These are phyloP conservation scores for Suillus placidus DNA, from an alignment of 768 basidiomycete genomes.

Conservation along the genomic window DNA sequence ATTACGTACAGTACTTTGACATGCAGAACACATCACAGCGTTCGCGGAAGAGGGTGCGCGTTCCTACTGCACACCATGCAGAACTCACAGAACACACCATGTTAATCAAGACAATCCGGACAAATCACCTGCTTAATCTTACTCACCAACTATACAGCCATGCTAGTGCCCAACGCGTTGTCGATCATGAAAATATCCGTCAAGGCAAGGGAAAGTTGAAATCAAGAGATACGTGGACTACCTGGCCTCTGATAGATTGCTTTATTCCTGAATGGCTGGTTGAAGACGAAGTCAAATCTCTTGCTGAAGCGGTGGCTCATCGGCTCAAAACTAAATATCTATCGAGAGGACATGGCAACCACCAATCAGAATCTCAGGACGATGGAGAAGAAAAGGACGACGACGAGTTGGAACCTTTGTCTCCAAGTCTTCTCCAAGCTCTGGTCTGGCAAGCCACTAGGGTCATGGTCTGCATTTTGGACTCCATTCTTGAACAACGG, in stretches of 20 bases:
- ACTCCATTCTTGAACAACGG: slow-evolving; percentile 55
- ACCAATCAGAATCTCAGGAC: slow-evolving; percentile 21
- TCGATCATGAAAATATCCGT: slow-evolving; percentile 27
- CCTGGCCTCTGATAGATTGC: slow-evolving; percentile 78
- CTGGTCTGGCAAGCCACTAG: slow-evolving; percentile 47
- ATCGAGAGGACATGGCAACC: slow-evolving; percentile 5
- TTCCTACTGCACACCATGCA: slow-evolving; percentile 58
- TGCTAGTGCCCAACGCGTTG: slow-evolving; percentile 8
- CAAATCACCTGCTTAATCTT: slow-evolving; percentile 59
- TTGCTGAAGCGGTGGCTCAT: slow-evolving; percentile 45
- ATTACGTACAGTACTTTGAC: too few relatives aligned
- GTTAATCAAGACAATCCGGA: slow-evolving; percentile 64
- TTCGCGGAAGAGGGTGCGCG: slow-evolving; percentile 39
- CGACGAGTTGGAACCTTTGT: slow-evolving; percentile 35
- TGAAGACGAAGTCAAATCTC: slow-evolving; percentile 62
- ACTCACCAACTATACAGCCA: slow-evolving; percentile 49
- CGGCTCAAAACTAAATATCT: slow-evolving; percentile 10
- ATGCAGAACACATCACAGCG: slow-evolving; percentile 1
- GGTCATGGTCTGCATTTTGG: slow-evolving; percentile 55
- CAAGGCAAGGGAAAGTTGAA: slow-evolving; percentile 25
- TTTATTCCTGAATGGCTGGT: slow-evolving; percentile 69
- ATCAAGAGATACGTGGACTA: slow-evolving; percentile 60
- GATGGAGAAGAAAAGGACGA: slow-evolving; percentile 26
- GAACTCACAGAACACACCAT: slow-evolving; percentile 72
- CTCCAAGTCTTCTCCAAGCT: slow-evolving; percentile 31